Conservation (phyloP, 1,284 basidiomycete genomes). For the Ganoderma multipileum region DNA sequence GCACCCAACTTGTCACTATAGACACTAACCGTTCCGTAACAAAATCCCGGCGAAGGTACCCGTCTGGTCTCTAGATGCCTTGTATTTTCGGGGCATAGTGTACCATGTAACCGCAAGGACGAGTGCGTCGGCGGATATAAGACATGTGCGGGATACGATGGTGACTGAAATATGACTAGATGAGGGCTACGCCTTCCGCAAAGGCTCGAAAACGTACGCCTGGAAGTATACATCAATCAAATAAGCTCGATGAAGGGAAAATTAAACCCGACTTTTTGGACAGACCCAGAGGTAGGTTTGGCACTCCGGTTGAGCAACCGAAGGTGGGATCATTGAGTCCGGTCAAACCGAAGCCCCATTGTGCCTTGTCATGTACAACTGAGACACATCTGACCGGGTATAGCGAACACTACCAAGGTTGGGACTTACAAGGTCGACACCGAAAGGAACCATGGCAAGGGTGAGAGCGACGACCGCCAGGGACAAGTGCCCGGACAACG, state of each 20-base stretch:
- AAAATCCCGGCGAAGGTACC: background rate
- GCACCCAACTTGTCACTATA: background rate
- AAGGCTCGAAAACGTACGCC: background rate
- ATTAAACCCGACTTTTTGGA: background rate
- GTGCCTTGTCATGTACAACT: background rate
- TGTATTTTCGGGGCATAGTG: background rate
- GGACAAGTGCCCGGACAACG: background rate
- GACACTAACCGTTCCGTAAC: constrained; percentile 7
- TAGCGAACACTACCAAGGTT: background rate
- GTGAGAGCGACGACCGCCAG: background rate
- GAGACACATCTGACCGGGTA: background rate
- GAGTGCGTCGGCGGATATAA: constrained; percentile 8
- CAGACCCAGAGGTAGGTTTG: background rate
- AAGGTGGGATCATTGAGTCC: background rate
- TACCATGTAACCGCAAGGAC: constrained; percentile 8
- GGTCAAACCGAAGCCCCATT: background rate
- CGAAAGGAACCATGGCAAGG: background rate
- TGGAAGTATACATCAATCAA: background rate
- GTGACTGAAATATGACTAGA: background rate
- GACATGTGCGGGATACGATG: background rate
- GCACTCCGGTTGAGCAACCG: background rate
- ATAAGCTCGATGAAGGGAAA: background rate
- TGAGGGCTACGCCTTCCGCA: background rate
- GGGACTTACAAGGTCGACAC: constrained; percentile 2
- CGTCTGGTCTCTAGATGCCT: no score